phyloP scores from a whole-genome alignment of 805 yeast genomes.

The Saccharomycopsis sp. region DNA sequence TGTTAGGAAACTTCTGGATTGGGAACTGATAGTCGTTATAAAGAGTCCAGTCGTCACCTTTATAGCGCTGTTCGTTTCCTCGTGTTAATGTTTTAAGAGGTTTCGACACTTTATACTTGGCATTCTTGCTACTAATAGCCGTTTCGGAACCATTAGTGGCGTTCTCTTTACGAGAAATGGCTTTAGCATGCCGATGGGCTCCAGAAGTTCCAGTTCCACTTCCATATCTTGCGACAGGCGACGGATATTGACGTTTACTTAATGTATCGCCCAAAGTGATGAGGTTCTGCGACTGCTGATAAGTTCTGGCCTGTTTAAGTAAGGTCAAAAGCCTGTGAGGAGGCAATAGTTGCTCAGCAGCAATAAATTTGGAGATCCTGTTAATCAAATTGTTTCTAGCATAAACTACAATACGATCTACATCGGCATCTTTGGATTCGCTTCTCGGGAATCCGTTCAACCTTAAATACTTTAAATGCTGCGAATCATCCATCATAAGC shows the following conservation, averaged over 20 bases:
- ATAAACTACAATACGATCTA: neutral
- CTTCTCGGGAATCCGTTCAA: constrained; percentile 22
- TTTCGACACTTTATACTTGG: neutral
- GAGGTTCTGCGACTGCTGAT: constrained; percentile 36
- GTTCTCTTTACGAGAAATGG: constrained; percentile 23
- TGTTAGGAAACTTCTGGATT: constrained; percentile 39
- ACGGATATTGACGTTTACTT: constrained; percentile 23
- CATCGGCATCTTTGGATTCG: neutral
- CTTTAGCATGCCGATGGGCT: no score
- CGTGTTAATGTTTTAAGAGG: neutral
- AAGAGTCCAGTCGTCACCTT: constrained; percentile 24
- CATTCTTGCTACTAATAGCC: neutral
- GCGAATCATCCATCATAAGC: constrained; percentile 6
- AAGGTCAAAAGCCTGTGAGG: constrained; percentile 44
- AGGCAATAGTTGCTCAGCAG: constrained; percentile 49
- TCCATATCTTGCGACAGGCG: neutral
- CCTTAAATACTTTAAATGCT: neutral
- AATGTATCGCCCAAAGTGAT: constrained; percentile 30
- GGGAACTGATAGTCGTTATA: constrained; percentile 33
- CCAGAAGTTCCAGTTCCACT: no score
- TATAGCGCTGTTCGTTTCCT: neutral
- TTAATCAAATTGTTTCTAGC: constrained; percentile 38
- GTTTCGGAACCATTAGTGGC: constrained; percentile 6
- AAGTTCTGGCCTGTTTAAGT: constrained; percentile 43
- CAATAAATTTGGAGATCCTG: constrained; percentile 39